These are phyloP conservation scores for Heterobasidion annosum DNA, from an alignment of 1,284 basidiomycete species.

Conservation along the genomic window DNA sequence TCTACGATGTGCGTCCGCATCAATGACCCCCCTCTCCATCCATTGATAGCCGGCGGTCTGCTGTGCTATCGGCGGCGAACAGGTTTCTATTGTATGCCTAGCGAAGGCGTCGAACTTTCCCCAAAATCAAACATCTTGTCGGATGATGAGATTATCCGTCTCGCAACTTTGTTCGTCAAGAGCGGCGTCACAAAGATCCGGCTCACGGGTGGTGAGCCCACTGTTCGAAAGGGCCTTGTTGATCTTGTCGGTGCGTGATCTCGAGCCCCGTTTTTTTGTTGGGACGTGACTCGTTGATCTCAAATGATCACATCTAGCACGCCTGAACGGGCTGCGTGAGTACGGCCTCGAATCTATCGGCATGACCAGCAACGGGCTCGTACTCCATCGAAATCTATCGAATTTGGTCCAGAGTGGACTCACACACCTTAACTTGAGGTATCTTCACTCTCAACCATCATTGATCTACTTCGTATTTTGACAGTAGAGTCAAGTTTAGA, in stretches of 20 bases:
- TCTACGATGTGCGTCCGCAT: slow-evolving; percentile 56
- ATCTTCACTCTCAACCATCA: slow-evolving; percentile 1
- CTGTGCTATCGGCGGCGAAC: background rate
- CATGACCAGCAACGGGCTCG: slow-evolving; percentile 82
- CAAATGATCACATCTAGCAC: slow-evolving; percentile 26
- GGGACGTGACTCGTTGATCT: background rate
- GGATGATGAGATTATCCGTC: slow-evolving; percentile 67
- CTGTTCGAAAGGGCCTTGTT: slow-evolving; percentile 70
- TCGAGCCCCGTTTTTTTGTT: background rate
- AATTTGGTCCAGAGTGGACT: slow-evolving; percentile 63
- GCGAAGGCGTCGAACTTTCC: slow-evolving; percentile 70
- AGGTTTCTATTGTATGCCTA: slow-evolving; percentile 92
- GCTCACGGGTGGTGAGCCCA: slow-evolving; percentile 85
- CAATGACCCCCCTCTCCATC: background rate
- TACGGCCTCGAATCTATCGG: slow-evolving; percentile 70
- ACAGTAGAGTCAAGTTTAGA: slow-evolving; percentile 48
- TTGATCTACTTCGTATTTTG: slow-evolving; percentile 1
- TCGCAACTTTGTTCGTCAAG: slow-evolving; percentile 73
- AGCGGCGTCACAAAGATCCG: slow-evolving; percentile 82
- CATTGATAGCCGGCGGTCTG: background rate
- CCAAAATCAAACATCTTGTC: slow-evolving; percentile 64
- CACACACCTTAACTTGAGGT: slow-evolving; percentile 81
- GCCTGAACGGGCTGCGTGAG: slow-evolving; percentile 44
- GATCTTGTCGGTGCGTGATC: slow-evolving; percentile 56
- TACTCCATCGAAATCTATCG: slow-evolving; percentile 65